Evolutionary conservation across 352 stramenopile species (phyloP).

Genomic region (Phytophthora sansomeana): DNA sequence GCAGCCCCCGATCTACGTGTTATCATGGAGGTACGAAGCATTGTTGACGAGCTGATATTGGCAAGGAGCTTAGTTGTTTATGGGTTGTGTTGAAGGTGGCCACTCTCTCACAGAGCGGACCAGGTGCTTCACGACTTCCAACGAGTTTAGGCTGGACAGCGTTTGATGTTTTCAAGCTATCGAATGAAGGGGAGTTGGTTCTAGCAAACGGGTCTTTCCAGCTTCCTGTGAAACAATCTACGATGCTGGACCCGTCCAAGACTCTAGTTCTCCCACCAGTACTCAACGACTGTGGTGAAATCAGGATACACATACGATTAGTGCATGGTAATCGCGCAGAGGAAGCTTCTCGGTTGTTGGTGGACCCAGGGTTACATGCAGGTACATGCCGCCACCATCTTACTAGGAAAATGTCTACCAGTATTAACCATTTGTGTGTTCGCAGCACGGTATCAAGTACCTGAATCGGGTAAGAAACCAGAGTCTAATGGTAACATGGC

Average conservation of each 20-base stretch:
- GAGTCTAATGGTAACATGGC: constrained; percentile 13
- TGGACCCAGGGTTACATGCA: constrained; percentile 50
- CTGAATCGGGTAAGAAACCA: constrained; percentile 15
- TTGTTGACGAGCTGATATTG: neutral
- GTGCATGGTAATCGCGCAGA: constrained; percentile 35
- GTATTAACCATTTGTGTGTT: constrained; percentile 7
- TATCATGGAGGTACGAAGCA: constrained; percentile 47
- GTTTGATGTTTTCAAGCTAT: constrained; percentile 42
- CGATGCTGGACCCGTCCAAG: constrained; percentile 53
- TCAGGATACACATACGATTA: constrained; percentile 47
- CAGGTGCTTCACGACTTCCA: constrained; percentile 6
- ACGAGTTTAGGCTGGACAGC: constrained; percentile 56
- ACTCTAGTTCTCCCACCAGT: constrained; percentile 22
- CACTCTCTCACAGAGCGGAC: constrained; percentile 11
- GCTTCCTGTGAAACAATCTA: constrained; percentile 47
- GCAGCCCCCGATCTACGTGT: constrained; percentile 38
- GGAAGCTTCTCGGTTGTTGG: constrained; percentile 34
- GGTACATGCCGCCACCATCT: constrained; percentile 16
- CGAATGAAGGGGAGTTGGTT: constrained; percentile 13
- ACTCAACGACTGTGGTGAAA: constrained; percentile 19
- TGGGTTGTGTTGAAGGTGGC: constrained; percentile 32
- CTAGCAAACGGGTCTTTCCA: constrained; percentile 46
- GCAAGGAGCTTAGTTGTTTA: constrained; percentile 1
- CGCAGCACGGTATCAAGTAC: constrained; percentile 28
- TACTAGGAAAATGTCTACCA: neutral